Evolutionary conservation across 345 rosid genomes (phyloP).

Genomic region (Geranium rotundifolium): DNA sequence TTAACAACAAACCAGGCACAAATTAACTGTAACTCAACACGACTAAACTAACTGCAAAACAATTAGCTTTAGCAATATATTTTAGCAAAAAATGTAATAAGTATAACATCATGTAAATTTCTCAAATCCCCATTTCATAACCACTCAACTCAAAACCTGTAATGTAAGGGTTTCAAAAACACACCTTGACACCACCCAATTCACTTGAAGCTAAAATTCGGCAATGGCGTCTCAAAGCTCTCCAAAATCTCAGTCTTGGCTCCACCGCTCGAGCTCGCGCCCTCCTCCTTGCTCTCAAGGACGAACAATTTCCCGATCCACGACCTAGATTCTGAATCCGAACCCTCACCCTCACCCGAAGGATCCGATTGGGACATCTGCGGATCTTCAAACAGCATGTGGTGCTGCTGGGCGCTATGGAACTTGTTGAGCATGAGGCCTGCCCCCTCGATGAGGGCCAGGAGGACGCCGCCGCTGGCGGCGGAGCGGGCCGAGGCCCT

Average conservation of each 20-base stretch:
- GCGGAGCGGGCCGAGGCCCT: constrained; percentile 45
- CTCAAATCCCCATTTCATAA: no score
- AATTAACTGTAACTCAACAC: no score
- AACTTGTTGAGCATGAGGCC: constrained; percentile 47
- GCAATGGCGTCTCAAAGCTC: constrained; percentile 64
- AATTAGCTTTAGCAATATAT: no score
- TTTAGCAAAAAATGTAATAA: no score
- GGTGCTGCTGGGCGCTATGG: constrained; percentile 20
- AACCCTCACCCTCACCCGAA: not conserved
- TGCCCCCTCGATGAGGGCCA: constrained; percentile 63
- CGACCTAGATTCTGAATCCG: constrained; percentile 14
- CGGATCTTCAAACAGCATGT: constrained; percentile 35
- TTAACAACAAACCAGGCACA: constrained; percentile 4
- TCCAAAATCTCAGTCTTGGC: constrained; percentile 57
- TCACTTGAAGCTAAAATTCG: constrained; percentile 53
- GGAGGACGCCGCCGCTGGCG: constrained; percentile 39
- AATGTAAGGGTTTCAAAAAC: no score
- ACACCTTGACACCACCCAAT: no score
- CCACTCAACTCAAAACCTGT: no score
- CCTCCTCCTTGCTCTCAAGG: constrained; percentile 32
- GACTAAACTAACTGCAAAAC: no score
- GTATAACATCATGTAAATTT: no score
- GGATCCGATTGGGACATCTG: constrained; percentile 16
- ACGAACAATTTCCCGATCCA: constrained; percentile 32
- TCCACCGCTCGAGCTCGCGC: constrained; percentile 15